Base-by-base conservation (phyloP, 1,284 basidiomycete species). In the Irpex rosettiformis region DNA sequence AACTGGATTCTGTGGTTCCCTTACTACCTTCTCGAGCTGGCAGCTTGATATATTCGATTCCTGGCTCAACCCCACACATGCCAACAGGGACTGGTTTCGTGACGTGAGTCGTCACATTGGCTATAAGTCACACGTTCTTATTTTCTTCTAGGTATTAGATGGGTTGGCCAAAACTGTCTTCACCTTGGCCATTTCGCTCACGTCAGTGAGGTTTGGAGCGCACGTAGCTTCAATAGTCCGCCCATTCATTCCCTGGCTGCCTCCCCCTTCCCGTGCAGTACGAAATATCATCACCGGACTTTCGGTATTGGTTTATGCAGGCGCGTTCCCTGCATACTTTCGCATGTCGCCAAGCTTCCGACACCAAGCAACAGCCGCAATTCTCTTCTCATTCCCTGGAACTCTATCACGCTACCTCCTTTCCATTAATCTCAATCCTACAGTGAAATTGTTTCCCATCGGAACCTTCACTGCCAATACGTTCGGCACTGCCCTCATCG, bases 11-110 rank as follows among this genome's bases (percentile, higher is more conserved):
- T 98, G 96, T 68, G 97, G 96, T 1, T 96, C 93, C 3, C 75
- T 98, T 64, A 99, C 97, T 3, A 98, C 96, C 0, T 99, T 98
- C 75, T 97, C 95, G 3, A 84, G 88, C 16, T 99, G 97, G 96
- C 94, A 98, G 73, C 70, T 94, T 6, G 91, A 94, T 62, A 76
- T 94, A 1, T 99, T 96, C 69, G 74, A 83, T 54, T 90, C 94
- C 0, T 99, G 95, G 83, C 81, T 91, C 0, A 92, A 98, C 70
- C 75, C 81, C 16, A 73, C 76, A 13, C 73, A 79, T 11, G 83
- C 77, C 56, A 68, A 80, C 59, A 82, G 92, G 52, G 77, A 81
- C 56, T 89, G 93, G 56, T 79, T 98, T 43, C 80, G 86, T 65
- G 86, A 93, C 70, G 96, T 95, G 64, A 58, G 91, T 77, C 61